A percentile compares a stretch with the other conserved stretches of the same genome.
Evolutionary conservation across 306 rosid species (phyloP).

Genomic region (Dryas drummondii): DNA sequence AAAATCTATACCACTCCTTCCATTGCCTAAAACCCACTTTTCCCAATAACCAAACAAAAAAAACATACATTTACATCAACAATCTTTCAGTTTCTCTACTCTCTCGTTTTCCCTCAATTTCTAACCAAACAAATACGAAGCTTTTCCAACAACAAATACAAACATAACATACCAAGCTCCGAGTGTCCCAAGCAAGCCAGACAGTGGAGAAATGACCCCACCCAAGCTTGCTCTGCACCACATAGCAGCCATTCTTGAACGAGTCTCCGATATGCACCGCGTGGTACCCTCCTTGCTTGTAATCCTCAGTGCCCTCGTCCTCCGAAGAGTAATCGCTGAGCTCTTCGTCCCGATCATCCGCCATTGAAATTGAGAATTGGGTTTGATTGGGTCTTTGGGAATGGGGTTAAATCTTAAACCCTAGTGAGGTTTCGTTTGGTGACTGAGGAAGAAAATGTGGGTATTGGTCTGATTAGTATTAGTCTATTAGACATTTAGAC

Average conservation of each 20-base stretch:
- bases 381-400: neutral
- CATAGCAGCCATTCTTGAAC: conserved; percentile 42
- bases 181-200: conserved; percentile 51
- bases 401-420: conserved; percentile 9
- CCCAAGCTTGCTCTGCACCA: conserved; percentile 46
- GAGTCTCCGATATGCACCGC: conserved; percentile 42
- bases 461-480: too few relatives aligned
- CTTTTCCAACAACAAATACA: neutral
- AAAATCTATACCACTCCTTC: neutral
- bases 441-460: neutral
- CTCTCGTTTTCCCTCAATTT: neutral
- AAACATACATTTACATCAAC: neutral
- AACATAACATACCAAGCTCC: conserved; percentile 26
- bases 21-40: neutral
- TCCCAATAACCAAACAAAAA: neutral
- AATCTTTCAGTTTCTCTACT: neutral
- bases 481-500: too few relatives aligned
- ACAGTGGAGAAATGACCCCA: conserved; percentile 55
- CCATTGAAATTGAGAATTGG: conserved; percentile 18
- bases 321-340: conserved; percentile 34
- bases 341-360: conserved; percentile 35
- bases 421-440: neutral
- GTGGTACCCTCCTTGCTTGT: conserved; percentile 46
- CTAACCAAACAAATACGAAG: neutral
- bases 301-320: conserved; percentile 46